Base-by-base conservation (phyloP, 2,329 filamentous ascomycete genomes). In the Verticillium alfalfae region DNA sequence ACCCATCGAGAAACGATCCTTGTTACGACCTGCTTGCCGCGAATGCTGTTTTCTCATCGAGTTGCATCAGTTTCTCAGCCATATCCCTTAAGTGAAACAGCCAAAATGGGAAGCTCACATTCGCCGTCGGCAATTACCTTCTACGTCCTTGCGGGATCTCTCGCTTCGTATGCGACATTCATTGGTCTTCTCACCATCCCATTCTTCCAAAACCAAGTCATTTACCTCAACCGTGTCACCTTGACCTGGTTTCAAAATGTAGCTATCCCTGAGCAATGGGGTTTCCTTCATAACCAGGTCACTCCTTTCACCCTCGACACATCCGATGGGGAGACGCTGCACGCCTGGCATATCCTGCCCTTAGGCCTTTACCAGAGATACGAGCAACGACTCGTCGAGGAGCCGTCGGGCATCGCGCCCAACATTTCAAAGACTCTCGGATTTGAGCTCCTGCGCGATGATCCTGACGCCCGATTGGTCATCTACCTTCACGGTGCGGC, bases 321-420 rank as follows among this genome's bases (percentile, higher is more conserved):
- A 0, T 75, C 81, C 0, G 90, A 93, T 70, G 82, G 85, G 39
- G 86, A 90, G 70, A 84, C 76, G 0, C 74, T 93, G 3, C 90
- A 90, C 68, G 88, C 87, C 52, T 93, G 90, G 90, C 90, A 93
- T 71, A 80, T 93, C 52, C 76, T 92, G n/a, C 90, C 90, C 0
- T 72, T 90, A 1, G 84, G 84, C 62, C 74, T 90, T 1, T 92
- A 91, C 70, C 77, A 79, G 2, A 76, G 84, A 62, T 79, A 91
- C 67, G 85, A 89, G 67, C 70, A 79, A 18, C 65, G 71, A 15
- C 73, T 84, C 1, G 36, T 74, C 5, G 26, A 26, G 26, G 26
- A 26, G 26, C 26, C 26, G 26, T 26, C 26, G 5, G 26, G 26
- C 26, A 26, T 26, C 26, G 26, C 26, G 26, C 26, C 26, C 26